phyloP scores from a whole-genome alignment of 1,284 basidiomycete genomes.

The Pseudozyma tsukubaensis region DNA sequence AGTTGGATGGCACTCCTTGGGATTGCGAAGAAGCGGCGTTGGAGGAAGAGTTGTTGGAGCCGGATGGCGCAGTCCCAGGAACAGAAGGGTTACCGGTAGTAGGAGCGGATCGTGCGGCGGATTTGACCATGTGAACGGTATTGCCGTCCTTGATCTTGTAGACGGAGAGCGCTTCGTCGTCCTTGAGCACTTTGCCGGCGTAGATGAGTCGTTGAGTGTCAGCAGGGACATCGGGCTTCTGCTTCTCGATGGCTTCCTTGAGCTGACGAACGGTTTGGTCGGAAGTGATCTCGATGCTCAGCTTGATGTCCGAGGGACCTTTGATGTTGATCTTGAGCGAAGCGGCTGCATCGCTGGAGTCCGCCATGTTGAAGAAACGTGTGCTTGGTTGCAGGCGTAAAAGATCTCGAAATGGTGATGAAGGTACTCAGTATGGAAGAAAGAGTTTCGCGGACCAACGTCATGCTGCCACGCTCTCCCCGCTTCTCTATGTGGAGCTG shows the following conservation, averaged over 20 bases:
- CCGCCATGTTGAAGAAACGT: conserved; percentile 41
- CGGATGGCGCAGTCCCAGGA: conserved; percentile 33
- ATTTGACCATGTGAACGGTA: conserved; percentile 67
- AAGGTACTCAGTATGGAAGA: not conserved
- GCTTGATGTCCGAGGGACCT: conserved; percentile 64
- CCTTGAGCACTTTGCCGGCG: conserved; percentile 67
- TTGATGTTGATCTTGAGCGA: conserved; percentile 64
- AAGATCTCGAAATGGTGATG: too few relatives aligned
- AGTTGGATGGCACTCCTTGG: conserved; percentile 63
- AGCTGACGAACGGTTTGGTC: conserved; percentile 62
- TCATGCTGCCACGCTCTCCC: not conserved
- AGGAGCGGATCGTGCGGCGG: conserved; percentile 54
- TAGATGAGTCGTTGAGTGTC: conserved; percentile 66
- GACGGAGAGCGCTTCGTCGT: conserved; percentile 54
- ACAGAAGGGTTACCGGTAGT: conserved; percentile 51
- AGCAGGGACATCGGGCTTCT: conserved; percentile 62
- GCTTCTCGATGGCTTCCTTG: conserved; percentile 61
- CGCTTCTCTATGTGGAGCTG: too few relatives aligned
- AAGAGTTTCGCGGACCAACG: not conserved
- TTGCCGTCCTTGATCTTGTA: conserved; percentile 66
- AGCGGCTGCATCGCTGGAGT: conserved; percentile 35
- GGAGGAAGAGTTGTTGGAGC: conserved; percentile 15
- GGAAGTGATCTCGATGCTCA: conserved; percentile 49
- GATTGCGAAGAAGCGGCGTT: conserved; percentile 50
- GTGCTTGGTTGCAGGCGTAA: too few relatives aligned